Evolutionary conservation across 2,329 filamentous ascomycete species (phyloP).

Genomic region (Xylaria sp.): DNA sequence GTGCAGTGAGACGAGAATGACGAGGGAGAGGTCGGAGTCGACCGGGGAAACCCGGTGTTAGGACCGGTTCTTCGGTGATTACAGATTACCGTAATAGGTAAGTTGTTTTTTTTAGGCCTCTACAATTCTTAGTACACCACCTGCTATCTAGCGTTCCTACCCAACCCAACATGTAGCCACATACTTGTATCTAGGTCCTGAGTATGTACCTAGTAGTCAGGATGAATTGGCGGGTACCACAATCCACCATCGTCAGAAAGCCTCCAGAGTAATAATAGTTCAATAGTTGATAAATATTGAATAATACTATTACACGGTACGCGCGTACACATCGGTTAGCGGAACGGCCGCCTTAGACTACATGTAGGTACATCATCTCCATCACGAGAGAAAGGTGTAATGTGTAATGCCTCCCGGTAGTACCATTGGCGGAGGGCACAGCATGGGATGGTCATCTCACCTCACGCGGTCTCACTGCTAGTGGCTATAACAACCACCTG

Average conservation of each 20-base stretch:
- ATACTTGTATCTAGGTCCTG: background rate
- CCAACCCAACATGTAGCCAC: too few species aligned
- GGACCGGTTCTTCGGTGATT: slow-evolving; percentile 29
- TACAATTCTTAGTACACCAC: background rate
- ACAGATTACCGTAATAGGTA: slow-evolving; percentile 21
- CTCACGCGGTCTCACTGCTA: slow-evolving; percentile 9
- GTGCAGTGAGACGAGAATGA: slow-evolving; percentile 15
- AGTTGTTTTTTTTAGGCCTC: slow-evolving; percentile 1
- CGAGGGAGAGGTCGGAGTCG: background rate
- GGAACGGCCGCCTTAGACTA: background rate
- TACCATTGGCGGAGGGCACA: slow-evolving; percentile 1
- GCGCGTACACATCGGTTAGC: background rate
- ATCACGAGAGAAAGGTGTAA: background rate
- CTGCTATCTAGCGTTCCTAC: too few species aligned
- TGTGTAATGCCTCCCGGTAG: background rate
- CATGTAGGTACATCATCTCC: slow-evolving; percentile 6
- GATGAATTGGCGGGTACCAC: background rate
- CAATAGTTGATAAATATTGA: background rate
- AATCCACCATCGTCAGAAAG: too few species aligned
- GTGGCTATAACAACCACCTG: background rate
- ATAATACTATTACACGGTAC: background rate
- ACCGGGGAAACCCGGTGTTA: slow-evolving; percentile 23
- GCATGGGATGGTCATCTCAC: slow-evolving; percentile 1
- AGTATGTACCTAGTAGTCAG: background rate
- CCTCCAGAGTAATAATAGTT: background rate